These are phyloP conservation scores for Cladosporium oxysporum DNA, from an alignment of 2,329 filamentous ascomycete genomes.

Conservation along the genomic window DNA sequence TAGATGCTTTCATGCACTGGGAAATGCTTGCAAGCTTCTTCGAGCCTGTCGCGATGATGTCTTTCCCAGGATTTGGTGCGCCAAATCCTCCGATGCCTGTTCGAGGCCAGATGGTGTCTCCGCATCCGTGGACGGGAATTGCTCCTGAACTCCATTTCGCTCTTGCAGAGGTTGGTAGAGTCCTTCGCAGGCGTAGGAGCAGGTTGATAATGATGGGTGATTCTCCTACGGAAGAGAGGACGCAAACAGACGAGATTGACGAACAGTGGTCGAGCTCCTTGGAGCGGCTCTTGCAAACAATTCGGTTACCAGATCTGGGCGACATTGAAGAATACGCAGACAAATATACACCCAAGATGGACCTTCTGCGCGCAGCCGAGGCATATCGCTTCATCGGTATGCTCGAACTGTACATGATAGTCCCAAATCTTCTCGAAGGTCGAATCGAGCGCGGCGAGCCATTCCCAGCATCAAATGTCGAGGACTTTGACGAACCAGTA, in stretches of 20 bases:
- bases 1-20: slow-evolving; percentile 60
- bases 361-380: slow-evolving; percentile 56
- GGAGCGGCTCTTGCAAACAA: slow-evolving; percentile 50
- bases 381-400: slow-evolving; percentile 56
- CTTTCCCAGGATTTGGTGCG: slow-evolving; percentile 41
- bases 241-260: slow-evolving; percentile 27
- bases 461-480: slow-evolving; percentile 12
- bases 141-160: slow-evolving; percentile 48
- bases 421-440: slow-evolving; percentile 43
- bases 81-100: slow-evolving; percentile 27
- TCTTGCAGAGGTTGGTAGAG: slow-evolving; percentile 49
- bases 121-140: slow-evolving; percentile 54
- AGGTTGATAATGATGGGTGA: slow-evolving; percentile 18
- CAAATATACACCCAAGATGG: slow-evolving; percentile 53
- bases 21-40: slow-evolving; percentile 61
- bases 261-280: slow-evolving; percentile 43
- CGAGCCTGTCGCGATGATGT: slow-evolving; percentile 31
- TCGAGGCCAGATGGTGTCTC: slow-evolving; percentile 37
- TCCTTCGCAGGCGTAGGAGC: slow-evolving; percentile 27
- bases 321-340: slow-evolving; percentile 55
- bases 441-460: slow-evolving; percentile 24
- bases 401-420: slow-evolving; percentile 57
- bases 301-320: slow-evolving; percentile 49
- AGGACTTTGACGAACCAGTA: slow-evolving; percentile 29
- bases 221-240: not conserved